Evolutionary conservation across 2,329 filamentous ascomycete genomes (phyloP).

Genomic region (Pseudogymnoascus sp.): DNA sequence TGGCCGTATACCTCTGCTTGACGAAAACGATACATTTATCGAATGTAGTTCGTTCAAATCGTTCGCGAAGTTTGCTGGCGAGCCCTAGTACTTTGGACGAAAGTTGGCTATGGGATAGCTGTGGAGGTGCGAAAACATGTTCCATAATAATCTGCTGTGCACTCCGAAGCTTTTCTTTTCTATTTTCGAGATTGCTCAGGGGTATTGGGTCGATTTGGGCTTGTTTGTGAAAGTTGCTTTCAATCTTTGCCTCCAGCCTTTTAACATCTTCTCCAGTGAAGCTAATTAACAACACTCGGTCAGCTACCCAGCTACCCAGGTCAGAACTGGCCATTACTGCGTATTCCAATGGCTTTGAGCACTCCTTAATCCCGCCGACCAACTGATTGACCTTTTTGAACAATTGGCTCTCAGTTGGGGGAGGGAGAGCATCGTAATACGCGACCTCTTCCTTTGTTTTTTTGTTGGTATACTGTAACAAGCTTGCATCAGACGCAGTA

Average conservation of each 20-base stretch:
- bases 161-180: constrained; percentile 48
- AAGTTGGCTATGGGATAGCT: constrained; percentile 31
- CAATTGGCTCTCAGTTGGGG: constrained; percentile 55
- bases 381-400: constrained; percentile 33
- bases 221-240: constrained; percentile 31
- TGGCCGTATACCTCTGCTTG: constrained; percentile 66
- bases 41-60: constrained; percentile 51
- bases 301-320: constrained; percentile 77
- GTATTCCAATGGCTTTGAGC: constrained; percentile 37
- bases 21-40: constrained; percentile 84
- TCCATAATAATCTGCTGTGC: constrained; percentile 47
- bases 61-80: constrained; percentile 46
- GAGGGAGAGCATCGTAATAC: constrained; percentile 42
- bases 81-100: constrained; percentile 68
- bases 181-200: constrained; percentile 39
- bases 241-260: constrained; percentile 51
- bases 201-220: constrained; percentile 13
- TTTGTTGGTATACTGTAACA: constrained; percentile 50
- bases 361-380: constrained; percentile 2
- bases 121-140: constrained; percentile 37
- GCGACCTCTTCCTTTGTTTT: constrained; percentile 50
- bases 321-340: constrained; percentile 52
- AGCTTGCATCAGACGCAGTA: constrained; percentile 53
- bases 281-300: constrained; percentile 67
- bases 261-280: constrained; percentile 53